Base-by-base conservation (phyloP, 345 rosid species). In the Eucalyptus coolabah region DNA sequence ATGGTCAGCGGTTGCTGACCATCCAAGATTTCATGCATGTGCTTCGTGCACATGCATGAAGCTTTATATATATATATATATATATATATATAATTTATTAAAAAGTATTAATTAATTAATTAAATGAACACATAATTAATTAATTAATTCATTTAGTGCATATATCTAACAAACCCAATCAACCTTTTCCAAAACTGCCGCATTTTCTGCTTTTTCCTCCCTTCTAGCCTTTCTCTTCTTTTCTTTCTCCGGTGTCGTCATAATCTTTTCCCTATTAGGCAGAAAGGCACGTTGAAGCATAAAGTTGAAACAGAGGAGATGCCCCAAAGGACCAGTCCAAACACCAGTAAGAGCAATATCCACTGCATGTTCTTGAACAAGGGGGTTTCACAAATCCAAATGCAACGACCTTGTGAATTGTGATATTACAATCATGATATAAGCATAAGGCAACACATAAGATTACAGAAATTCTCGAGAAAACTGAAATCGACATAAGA, bases 171-270 rank as follows among this genome's bases (percentile, higher is more conserved):
- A n/a, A n/a, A n/a, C 50, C 50, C 50, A 49, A 49, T 15, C 50
- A 49, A 49, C 50, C 4, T 49, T 49, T 49, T 12, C 50, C 50
- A 49, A 49, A 49, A 49, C 50, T 49, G 50, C 50, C 50, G 50
- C 50, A 2, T 49, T 49, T 3, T 49, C 50, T 49, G 50, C 15
- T 49, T 49, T 49, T 49, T 49, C 50, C 50, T 49, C 50, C 91
- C 97, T 96, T 93, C 99, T 95, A 47, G 92, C 88, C 90, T 97
- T 98, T 90, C 97, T 95, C 91, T 96, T 91, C 34, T 86, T 88
- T 92, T 90, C 92, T 92, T 94, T 97, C 90, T 95, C 93, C 24
- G 99, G 98, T 30, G 88, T 89, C 18, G 98, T 86, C 94, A 94
- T 89, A 89, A 98, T 90, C 91, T 92, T 94, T 93, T 98, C 99